These are phyloP conservation scores for Bryoerythrophyllum caledonicum DNA, from an alignment of 225 moss, liverwort and hornwort species.

Conservation along the genomic window DNA sequence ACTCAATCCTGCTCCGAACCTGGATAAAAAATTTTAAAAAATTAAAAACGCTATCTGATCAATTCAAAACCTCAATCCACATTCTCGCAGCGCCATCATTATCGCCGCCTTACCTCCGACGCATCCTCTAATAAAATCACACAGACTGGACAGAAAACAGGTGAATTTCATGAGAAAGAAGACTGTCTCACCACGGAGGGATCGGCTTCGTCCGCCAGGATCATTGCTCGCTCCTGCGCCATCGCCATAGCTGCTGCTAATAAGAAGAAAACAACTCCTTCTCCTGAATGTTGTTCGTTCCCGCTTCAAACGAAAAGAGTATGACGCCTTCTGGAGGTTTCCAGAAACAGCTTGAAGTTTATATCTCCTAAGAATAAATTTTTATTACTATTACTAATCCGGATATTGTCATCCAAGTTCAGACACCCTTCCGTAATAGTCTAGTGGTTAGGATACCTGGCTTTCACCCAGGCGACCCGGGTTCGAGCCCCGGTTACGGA, in stretches of 20 bases:
- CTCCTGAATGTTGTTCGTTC: no score
- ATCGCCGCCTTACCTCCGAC: neutral
- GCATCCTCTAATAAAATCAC: neutral
- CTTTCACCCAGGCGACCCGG: neutral
- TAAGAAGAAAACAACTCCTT: no score
- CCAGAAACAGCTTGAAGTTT: no score
- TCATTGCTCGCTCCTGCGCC: conserved; percentile 23
- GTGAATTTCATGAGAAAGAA: neutral
- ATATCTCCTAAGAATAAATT: no score
- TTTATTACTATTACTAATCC: no score
- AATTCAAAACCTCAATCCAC: neutral
- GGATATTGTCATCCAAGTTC: no score
- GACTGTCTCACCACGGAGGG: conserved; percentile 25
- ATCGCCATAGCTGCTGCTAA: conserved; percentile 10
- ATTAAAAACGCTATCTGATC: neutral
- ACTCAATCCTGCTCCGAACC: conserved; percentile 80
- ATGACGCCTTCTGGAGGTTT: no score
- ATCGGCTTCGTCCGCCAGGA: conserved; percentile 39
- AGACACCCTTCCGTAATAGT: neutral
- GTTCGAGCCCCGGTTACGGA: neutral
- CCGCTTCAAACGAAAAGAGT: no score
- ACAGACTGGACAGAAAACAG: neutral
- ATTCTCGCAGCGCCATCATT: neutral
- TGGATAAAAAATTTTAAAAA: no score
- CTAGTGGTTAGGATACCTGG: neutral